Percentiles rank a stretch among this genome's conserved stretches.
phyloP scores from a whole-genome alignment of 2,329 filamentous ascomycete genomes.

The Sporothrix phasma region DNA sequence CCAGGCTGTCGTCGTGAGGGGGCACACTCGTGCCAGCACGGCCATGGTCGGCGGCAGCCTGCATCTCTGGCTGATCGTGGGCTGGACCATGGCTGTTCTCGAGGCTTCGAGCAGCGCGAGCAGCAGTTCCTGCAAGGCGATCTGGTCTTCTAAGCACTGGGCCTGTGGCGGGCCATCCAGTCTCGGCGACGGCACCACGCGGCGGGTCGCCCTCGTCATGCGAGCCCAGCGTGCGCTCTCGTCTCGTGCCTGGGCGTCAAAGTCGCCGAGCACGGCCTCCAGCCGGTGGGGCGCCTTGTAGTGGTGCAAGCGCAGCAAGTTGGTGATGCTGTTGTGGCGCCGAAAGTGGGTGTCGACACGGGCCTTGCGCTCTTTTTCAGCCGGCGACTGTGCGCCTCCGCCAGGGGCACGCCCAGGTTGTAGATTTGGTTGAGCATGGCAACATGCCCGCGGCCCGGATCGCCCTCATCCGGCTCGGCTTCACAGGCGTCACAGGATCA shows the following conservation, averaged over 20 bases:
- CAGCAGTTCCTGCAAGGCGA: constrained; percentile 22
- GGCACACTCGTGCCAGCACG: neutral
- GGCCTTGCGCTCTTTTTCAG: constrained; percentile 17
- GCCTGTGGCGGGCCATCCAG: constrained; percentile 16
- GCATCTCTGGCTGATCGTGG: neutral
- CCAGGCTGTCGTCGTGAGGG: neutral
- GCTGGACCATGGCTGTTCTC: neutral
- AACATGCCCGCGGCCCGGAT: constrained; percentile 19
- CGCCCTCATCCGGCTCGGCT: constrained; percentile 3
- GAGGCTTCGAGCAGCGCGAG: constrained; percentile 18
- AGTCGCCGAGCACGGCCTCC: constrained; percentile 16
- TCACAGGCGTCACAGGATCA: constrained; percentile 17
- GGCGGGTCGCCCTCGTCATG: constrained; percentile 18
- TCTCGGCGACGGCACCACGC: constrained; percentile 15
- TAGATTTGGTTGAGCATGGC: constrained; percentile 23
- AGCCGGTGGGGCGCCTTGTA: constrained; percentile 18
- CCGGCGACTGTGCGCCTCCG: constrained; percentile 19
- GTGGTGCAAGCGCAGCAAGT: constrained; percentile 21
- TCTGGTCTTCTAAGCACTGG: constrained; percentile 16
- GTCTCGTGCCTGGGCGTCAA: constrained; percentile 20
- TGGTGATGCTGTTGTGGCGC: constrained; percentile 20
- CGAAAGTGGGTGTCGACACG: constrained; percentile 14
- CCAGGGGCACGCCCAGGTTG: constrained; percentile 21
- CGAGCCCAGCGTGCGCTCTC: constrained; percentile 20
- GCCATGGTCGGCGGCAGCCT: neutral